phyloP scores from a whole-genome alignment of 2,329 filamentous ascomycete species.

The Epichloe uncinata region DNA sequence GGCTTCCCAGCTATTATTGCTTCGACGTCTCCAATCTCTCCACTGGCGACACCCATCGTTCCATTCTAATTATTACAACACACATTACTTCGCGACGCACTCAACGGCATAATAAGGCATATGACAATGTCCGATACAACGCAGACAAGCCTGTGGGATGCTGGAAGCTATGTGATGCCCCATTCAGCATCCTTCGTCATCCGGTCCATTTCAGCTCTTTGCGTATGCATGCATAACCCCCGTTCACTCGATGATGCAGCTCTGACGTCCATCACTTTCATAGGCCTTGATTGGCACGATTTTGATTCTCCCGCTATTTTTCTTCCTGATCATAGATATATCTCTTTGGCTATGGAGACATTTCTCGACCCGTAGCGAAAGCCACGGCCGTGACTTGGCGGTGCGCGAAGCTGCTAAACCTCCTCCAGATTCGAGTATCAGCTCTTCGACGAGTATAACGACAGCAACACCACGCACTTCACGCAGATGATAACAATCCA shows the following conservation, averaged over 20 bases:
- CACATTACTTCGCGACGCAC: background rate
- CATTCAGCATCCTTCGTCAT: constrained; percentile 19
- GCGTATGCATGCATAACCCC: constrained; percentile 17
- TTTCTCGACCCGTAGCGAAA: constrained; percentile 11
- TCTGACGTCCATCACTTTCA: constrained; percentile 6
- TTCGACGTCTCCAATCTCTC: background rate
- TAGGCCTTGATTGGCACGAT: constrained; percentile 32
- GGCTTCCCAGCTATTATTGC: background rate
- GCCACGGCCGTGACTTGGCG: background rate
- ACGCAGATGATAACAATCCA: constrained; percentile 4
- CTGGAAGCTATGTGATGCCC: constrained; percentile 14
- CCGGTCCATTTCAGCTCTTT: constrained; percentile 24
- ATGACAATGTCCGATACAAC: constrained; percentile 15
- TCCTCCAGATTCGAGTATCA: background rate
- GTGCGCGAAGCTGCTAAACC: background rate
- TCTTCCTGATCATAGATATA: constrained; percentile 38
- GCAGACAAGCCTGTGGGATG: constrained; percentile 13
- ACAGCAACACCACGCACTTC: constrained; percentile 2
- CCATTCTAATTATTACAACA: background rate
- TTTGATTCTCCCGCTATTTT: constrained; percentile 31
- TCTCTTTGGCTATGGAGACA: constrained; percentile 40
- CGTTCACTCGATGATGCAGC: background rate
- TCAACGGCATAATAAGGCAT: background rate
- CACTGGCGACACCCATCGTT: background rate
- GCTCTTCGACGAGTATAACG: background rate